Evolutionary conservation across 2,329 filamentous ascomycete genomes (phyloP).

Genomic region (Phoma sp.): DNA sequence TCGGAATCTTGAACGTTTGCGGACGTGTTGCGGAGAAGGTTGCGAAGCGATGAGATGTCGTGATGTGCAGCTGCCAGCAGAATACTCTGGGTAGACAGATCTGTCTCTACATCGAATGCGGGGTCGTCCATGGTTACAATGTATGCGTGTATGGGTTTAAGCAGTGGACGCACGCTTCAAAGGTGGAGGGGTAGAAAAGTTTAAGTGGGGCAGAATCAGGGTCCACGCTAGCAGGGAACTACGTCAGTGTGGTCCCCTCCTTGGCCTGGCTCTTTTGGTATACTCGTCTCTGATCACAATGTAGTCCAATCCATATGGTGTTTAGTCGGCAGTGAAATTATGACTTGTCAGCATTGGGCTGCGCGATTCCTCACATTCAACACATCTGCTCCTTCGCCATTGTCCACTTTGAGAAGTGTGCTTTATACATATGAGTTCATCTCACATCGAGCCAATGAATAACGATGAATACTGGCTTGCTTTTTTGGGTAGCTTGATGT

Average conservation of each 20-base stretch:
- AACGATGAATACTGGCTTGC: too few relatives aligned
- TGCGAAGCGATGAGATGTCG: constrained; percentile 70
- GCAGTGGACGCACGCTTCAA: neutral
- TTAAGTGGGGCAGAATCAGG: constrained; percentile 12
- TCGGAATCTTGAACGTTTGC: constrained; percentile 81
- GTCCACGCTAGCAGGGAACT: constrained; percentile 1
- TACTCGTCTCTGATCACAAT: too few relatives aligned
- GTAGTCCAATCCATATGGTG: too few relatives aligned
- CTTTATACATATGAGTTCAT: too few relatives aligned
- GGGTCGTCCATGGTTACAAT: constrained; percentile 37
- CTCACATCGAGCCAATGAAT: too few relatives aligned
- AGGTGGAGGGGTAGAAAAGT: constrained; percentile 9
- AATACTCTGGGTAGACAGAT: constrained; percentile 62
- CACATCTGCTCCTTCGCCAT: too few relatives aligned
- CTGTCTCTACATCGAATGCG: constrained; percentile 47
- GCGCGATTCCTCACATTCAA: too few relatives aligned
- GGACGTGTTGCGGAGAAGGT: constrained; percentile 68
- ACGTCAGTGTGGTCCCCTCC: constrained; percentile 1
- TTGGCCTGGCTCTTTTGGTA: neutral
- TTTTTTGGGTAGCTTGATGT: too few relatives aligned
- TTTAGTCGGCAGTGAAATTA: too few relatives aligned
- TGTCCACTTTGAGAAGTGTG: too few relatives aligned
- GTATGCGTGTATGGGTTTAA: neutral
- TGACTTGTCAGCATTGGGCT: too few relatives aligned
- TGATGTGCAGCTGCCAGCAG: constrained; percentile 71